Base-by-base conservation (phyloP, 768 basidiomycete species). In the Astraeus odoratus region DNA sequence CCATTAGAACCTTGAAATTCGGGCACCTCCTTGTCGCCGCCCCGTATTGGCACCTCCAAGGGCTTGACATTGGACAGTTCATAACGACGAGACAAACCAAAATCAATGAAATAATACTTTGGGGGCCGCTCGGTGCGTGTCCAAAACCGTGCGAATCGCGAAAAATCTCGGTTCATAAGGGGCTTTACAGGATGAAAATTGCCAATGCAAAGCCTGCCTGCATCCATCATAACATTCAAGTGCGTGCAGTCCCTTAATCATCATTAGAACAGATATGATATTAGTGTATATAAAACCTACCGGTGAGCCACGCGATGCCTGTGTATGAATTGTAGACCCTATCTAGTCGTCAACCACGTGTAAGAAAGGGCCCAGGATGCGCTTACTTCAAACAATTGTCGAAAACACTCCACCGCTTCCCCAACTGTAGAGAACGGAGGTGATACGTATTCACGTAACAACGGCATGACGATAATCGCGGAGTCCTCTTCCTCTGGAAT, bases 251-350 rank as follows among this genome's bases (percentile, higher is more conserved):
- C 39, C 16, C 55, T 30, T 38, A 18, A 12, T 26, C 27, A 29
- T n/a, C 27, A 12, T 29, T 12, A 29, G 12, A 29, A 6, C 27
- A 29, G 27, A 39, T 8, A 43, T 13, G 6, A 6, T 7, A 22
- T 42, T 31, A 6, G 12, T 7, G 12, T 29, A 7, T 29, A 12
- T 12, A 12, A 12, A 29, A n/a, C 27, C 6, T 38, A 69, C 70
- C 65, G 44, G 43, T 71, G 71, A 4, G 68, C 70, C 1, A 70
- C 52, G n/a, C 54, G 51, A 24, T 68, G 54, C 2, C 51, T 44
- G 46, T 73, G 71, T 53, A 72, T 65, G 47, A 68, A 69, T 37
- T 57, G 48, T 2, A 71, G 43, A 0, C 67, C 65, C 67, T 68
- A 34, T 12, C 25, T n/a, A n/a, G 30, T 10, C 12, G 4, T 24